Evolutionary conservation across 108 stramenopile species (phyloP), one percentile per base, ranked within the genome.

Genomic region (Nitzschia sp.): DNA sequence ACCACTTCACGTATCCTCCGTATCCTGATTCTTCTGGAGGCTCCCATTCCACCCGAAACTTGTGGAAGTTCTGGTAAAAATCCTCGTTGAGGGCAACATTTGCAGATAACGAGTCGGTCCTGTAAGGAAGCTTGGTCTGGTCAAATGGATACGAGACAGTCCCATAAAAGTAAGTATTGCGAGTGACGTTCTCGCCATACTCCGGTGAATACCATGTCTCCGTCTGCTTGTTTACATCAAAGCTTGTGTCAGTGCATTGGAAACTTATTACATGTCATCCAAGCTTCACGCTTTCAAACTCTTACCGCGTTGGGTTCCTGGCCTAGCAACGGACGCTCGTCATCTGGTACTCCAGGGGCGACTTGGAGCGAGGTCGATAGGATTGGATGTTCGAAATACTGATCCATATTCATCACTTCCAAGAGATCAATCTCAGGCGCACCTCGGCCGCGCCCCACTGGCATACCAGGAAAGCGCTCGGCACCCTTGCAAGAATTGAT

Each of bases 401-500:
- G 22, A 28, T 72, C 71, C 17, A 86, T 86, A 69, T 75, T 80
- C 94, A 95, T 95, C 27, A 90, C 85, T 60, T 95, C 94, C 41
- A 95, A 57, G 44, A 95, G 67, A 53, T 95, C 94, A 71, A 95
- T 89, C 65, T 95, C 94, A 2, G 94, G 94, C 62, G 89, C 79
- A 52, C 94, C 94, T 28, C 94, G 73, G 1, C 94, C 94, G n/a
- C 46, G 46, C 56, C 56, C 67, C 2, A 78, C 57, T 27, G 79
- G 31, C 82, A 95, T 72, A 25, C 87, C 83, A 54, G 79, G 89
- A 15, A 28, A 22, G 63, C 90, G 87, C 1, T 80, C 75, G 23
- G 83, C 80, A 34, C 73, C 72, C 9, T 75, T 62, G 55, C 94
- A 95, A 0, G 87, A 86, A 52, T 78, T 85, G 54, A 95, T 83